phyloP scores from a whole-genome alignment of 257 asterid species.

The Salvia rosmarinus region DNA sequence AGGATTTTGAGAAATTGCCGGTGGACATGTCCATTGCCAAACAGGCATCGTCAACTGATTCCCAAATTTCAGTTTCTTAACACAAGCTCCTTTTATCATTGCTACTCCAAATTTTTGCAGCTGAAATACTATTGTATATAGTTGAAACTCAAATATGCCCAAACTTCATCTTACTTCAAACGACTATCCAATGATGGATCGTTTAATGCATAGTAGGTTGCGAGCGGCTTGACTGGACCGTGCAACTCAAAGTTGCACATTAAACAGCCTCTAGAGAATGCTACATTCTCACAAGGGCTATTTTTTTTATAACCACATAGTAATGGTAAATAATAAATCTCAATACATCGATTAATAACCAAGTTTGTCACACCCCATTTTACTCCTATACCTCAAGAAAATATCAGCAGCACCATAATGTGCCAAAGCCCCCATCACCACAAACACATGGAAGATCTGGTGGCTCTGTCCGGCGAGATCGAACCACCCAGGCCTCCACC shows the following conservation, averaged over 20 bases:
- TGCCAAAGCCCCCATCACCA: slow-evolving; percentile 85
- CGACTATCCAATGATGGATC: neutral
- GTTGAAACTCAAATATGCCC: too few species aligned
- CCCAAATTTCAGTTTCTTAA: too few species aligned
- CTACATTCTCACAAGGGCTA: neutral
- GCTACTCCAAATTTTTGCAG: too few species aligned
- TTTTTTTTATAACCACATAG: neutral
- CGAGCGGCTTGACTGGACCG: too few species aligned
- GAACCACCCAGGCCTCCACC: slow-evolving; percentile 91
- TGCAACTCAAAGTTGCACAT: neutral
- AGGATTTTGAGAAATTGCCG: too few species aligned
- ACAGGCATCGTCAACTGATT: too few species aligned
- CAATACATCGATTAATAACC: neutral
- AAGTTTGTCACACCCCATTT: slow-evolving; percentile 45
- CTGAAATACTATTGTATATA: too few species aligned
- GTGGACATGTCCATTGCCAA: too few species aligned
- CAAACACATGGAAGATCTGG: slow-evolving; percentile 90
- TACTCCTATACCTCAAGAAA: slow-evolving; percentile 59
- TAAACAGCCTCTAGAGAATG: neutral
- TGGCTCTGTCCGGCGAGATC: slow-evolving; percentile 97
- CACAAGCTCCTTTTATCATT: too few species aligned
- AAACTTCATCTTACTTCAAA: neutral
- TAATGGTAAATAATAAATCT: neutral
- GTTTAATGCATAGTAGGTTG: too few species aligned
- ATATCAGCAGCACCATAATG: slow-evolving; percentile 88